Base-by-base conservation (phyloP, 768 basidiomycete species). In the Suillus tomentosus region DNA sequence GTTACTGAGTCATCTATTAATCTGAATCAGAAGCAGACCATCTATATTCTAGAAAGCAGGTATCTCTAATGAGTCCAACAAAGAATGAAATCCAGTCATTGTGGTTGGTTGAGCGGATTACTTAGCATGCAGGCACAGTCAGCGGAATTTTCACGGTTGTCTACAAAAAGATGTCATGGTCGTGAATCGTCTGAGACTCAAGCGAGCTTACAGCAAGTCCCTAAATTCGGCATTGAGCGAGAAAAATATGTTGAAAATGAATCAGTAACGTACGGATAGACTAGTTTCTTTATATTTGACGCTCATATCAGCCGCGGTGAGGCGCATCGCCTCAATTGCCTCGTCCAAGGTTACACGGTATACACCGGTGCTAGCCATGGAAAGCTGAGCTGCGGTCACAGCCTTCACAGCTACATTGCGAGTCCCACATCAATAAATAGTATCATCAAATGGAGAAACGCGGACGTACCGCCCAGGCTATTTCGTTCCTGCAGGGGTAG, bases 231-330 rank as follows among this genome's bases (percentile, higher is more conserved):
- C 6, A 43, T 51, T 40, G 67, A 62, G 64, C 22, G 40, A 39
- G 39, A 19, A 24, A 14, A 11, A 59, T 39, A 5, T 11, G n/a
- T 17, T 27, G 34, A 39, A 40, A 31, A 48, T 48, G 19, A 50
- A 31, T 22, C 31, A 48, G 65, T 48, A 42, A 78, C 88, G 67
- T 71, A 91, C 94, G 47, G 93, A 94, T 67, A 98, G 84, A 76
- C 91, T 94, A 0, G 95, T 98, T 77, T 98, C 95, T 74, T 96
- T 97, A 75, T 96, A 96, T 75, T 95, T 94, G 68, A 91, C 85
- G 66, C 92, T 94, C 94, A 96, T 96, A 74, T 95, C 93, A n/a
- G 85, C 82, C 34, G 96, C 95, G 7, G 95, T 97, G 56, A 96
- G 73, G 27, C 93, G 83, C 94, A 96, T 96, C 5, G 95, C 95